These are phyloP conservation scores for Colletotrichum trifolii DNA, from an alignment of 2,329 filamentous ascomycete genomes.

Conservation along the genomic window DNA sequence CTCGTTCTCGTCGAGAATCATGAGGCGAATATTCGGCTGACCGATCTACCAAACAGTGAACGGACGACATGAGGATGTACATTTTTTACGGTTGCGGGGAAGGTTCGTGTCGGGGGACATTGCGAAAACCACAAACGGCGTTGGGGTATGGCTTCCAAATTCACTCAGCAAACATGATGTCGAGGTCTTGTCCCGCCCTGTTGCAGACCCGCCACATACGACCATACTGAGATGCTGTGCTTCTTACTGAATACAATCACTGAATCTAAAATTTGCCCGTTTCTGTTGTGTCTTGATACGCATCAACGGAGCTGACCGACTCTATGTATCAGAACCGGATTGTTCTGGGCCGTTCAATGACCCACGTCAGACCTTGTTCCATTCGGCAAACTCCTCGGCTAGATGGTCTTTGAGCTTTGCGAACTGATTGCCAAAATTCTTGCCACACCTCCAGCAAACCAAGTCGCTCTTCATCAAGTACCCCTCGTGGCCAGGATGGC, in stretches of 20 bases:
- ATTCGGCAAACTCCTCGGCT: conserved; percentile 77
- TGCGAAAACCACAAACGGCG: conserved; percentile 7
- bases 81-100: conserved; percentile 9
- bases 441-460: conserved; percentile 85
- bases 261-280: no score
- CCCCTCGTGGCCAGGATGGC: conserved; percentile 63
- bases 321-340: not conserved
- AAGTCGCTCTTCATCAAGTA: conserved; percentile 73
- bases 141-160: conserved; percentile 16
- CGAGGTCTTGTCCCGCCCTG: conserved; percentile 5
- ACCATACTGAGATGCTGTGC: conserved; percentile 19
- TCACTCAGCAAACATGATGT: conserved; percentile 21
- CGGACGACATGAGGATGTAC: conserved; percentile 14
- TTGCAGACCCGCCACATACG: not conserved
- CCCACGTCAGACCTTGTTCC: conserved; percentile 70
- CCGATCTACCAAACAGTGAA: conserved; percentile 25
- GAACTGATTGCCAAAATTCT: conserved; percentile 80
- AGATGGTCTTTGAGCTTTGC: conserved; percentile 80
- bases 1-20: conserved; percentile 23
- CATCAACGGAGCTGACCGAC: not conserved
- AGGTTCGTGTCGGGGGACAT: conserved; percentile 8
- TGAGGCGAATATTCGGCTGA: conserved; percentile 31
- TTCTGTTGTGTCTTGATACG: no score
- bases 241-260: conserved; percentile 24
- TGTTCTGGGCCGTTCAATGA: not conserved